Conservation (phyloP, 2,329 filamentous ascomycete species). For the Dothidotthia symphoricarpi region DNA sequence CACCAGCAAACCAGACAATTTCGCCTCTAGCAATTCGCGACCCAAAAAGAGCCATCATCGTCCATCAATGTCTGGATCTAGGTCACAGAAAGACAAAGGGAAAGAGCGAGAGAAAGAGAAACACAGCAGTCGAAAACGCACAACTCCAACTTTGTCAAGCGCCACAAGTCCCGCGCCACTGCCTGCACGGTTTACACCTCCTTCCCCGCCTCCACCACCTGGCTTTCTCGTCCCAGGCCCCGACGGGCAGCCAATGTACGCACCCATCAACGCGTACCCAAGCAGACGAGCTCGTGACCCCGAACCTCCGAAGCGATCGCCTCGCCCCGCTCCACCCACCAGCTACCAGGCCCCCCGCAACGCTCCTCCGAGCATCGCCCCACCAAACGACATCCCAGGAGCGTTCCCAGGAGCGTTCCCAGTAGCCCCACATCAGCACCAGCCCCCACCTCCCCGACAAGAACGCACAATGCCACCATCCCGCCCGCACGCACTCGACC, state of each 20-base stretch:
- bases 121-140: constrained; percentile 30
- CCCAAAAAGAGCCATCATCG: constrained; percentile 35
- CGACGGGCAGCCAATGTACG: constrained; percentile 49
- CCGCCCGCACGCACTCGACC: constrained; percentile 17
- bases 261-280: constrained; percentile 46
- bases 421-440: constrained; percentile 25
- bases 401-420: constrained; percentile 41
- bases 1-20: constrained; percentile 31
- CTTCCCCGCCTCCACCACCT: constrained; percentile 25
- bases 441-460: constrained; percentile 18
- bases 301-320: constrained; percentile 23
- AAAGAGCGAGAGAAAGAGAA: constrained; percentile 30
- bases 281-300: constrained; percentile 37
- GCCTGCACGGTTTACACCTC: neutral
- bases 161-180: constrained; percentile 12
- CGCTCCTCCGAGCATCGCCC: constrained; percentile 22
- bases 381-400: constrained; percentile 39
- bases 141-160: constrained; percentile 22
- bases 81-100: constrained; percentile 14
- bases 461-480: constrained; percentile 19
- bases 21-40: constrained; percentile 30
- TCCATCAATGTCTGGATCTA: constrained; percentile 31
- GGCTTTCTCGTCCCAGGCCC: constrained; percentile 51
- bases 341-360: constrained; percentile 35
- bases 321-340: constrained; percentile 47